Conservation (phyloP, 2,329 filamentous ascomycete species). For the Aspergillus clavatus region DNA sequence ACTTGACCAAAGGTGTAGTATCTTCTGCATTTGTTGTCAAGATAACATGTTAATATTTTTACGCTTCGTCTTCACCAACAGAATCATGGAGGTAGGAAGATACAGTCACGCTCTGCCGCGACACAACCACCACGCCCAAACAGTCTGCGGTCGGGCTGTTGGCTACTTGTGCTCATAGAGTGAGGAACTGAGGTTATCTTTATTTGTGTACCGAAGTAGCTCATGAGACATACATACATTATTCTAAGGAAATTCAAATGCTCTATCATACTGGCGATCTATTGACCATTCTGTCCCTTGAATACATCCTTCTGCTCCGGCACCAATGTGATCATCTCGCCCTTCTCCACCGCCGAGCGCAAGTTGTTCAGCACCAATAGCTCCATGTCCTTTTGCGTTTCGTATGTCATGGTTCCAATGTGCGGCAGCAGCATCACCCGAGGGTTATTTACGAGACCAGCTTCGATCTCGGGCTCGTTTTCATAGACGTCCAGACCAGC, state of each 20-base stretch:
- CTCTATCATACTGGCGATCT: background rate
- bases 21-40: too few relatives aligned
- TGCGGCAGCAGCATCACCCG: conserved; percentile 54
- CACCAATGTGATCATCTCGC: conserved; percentile 56
- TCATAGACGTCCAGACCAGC: conserved; percentile 47
- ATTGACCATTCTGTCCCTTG: background rate
- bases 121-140: too few relatives aligned
- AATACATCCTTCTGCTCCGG: conserved; percentile 52
- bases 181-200: too few relatives aligned
- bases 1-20: too few relatives aligned
- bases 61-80: too few relatives aligned
- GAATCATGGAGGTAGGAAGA: too few relatives aligned
- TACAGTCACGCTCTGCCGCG: too few relatives aligned
- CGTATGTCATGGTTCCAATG: conserved; percentile 56
- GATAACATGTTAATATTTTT: too few relatives aligned
- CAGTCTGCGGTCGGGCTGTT: too few relatives aligned
- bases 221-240: background rate
- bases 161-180: too few relatives aligned
- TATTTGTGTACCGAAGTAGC: background rate
- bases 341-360: conserved; percentile 52
- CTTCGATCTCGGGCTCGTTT: conserved; percentile 44
- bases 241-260: background rate
- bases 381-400: conserved; percentile 60
- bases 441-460: conserved; percentile 43
- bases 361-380: conserved; percentile 55